These are phyloP conservation scores for Skeletonema menzelii DNA, from an alignment of 108 stramenopile species.

Conservation along the genomic window DNA sequence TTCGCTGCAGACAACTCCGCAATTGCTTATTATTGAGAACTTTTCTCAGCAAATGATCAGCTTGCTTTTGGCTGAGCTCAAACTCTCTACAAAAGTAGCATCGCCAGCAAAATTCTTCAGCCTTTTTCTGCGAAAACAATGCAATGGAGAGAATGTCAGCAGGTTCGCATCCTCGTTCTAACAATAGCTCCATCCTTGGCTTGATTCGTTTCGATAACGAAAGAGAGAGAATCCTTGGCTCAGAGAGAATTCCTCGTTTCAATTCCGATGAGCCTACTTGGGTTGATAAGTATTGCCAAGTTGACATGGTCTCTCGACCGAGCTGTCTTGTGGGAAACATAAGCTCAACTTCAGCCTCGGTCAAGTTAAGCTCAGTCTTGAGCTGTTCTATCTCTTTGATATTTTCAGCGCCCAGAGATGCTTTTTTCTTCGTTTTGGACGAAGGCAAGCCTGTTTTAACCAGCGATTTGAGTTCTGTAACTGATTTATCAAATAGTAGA, in stretches of 20 bases:
- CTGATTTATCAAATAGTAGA: not conserved
- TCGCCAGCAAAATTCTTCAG: constrained; percentile 10
- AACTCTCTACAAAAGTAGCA: constrained; percentile 13
- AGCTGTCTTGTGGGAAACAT: constrained; percentile 14
- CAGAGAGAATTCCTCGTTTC: constrained; percentile 15
- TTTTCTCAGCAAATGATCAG: constrained; percentile 10
- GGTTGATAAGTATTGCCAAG: constrained; percentile 15
- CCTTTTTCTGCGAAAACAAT: constrained; percentile 7
- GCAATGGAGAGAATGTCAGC: constrained; percentile 15
- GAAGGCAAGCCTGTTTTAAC: not conserved
- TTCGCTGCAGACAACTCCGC: not conserved
- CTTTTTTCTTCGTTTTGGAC: not conserved
- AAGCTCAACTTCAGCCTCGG: constrained; percentile 12
- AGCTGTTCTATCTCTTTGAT: constrained; percentile 16
- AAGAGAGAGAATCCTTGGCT: constrained; percentile 19
- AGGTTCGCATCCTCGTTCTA: constrained; percentile 6
- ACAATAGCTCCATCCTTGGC: constrained; percentile 17
- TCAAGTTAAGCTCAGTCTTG: constrained; percentile 23
- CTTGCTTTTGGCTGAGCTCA: constrained; percentile 15
- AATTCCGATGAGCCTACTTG: constrained; percentile 9
- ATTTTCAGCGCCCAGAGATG: not conserved
- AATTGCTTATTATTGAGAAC: not conserved
- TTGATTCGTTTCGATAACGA: constrained; percentile 15
- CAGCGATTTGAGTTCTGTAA: not conserved
- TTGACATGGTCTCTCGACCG: not conserved